These are phyloP conservation scores for Turnera subulata DNA, from an alignment of 345 rosid genomes.

Conservation along the genomic window DNA sequence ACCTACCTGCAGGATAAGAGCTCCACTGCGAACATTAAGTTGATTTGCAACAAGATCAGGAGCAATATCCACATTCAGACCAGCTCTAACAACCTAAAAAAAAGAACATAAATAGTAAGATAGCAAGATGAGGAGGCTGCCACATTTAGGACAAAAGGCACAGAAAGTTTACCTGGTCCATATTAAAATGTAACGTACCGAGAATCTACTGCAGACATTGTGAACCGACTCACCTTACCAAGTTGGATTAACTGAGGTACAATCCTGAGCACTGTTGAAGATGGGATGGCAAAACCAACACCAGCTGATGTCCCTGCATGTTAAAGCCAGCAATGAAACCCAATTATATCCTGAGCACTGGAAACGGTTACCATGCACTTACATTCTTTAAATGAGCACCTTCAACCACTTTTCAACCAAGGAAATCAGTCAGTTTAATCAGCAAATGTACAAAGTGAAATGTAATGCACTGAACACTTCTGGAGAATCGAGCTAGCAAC, in stretches of 20 bases:
- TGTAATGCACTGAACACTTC: not conserved
- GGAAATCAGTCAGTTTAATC: too few species aligned
- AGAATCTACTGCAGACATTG: not conserved
- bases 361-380: too few species aligned
- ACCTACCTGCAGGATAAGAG: constrained; percentile 74
- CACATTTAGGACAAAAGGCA: too few species aligned
- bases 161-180: too few species aligned
- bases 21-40: constrained; percentile 87
- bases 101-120: not conserved
- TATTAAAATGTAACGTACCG: not conserved
- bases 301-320: constrained; percentile 88
- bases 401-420: not conserved
- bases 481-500: not conserved
- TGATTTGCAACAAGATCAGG: constrained; percentile 84
- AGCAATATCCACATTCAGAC: constrained; percentile 78
- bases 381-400: not conserved
- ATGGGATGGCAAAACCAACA: constrained; percentile 94
- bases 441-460: not conserved
- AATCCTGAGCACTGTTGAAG: constrained; percentile 81
- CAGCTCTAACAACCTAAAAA: constrained; percentile 75
- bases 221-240: constrained; percentile 61
- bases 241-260: constrained; percentile 82
- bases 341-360: too few species aligned
- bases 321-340: constrained; percentile 13
- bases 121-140: too few species aligned